These are phyloP conservation scores for Microdochium nivale DNA, from an alignment of 2,329 filamentous ascomycete species.

Conservation along the genomic window DNA sequence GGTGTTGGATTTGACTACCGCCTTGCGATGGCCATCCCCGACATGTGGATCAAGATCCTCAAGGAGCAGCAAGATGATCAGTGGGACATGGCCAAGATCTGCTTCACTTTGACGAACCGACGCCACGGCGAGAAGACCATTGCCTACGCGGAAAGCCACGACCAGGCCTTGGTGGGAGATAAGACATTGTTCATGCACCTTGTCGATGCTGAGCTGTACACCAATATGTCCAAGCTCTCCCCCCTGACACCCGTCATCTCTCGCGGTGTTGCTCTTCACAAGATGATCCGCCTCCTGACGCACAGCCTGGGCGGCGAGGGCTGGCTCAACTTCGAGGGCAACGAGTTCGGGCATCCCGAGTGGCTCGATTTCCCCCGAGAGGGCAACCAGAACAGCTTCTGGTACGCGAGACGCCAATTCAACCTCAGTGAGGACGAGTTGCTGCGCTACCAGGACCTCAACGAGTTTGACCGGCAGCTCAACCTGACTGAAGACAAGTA, in stretches of 20 bases:
- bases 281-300: conserved; percentile 92
- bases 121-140: conserved; percentile 97
- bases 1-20: conserved; percentile 97
- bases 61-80: conserved; percentile 88
- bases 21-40: conserved; percentile 93
- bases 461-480: conserved; percentile 91
- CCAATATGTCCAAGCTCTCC: conserved; percentile 84
- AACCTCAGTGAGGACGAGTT: conserved; percentile 83
- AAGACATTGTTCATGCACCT: conserved; percentile 98
- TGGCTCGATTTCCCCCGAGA: conserved; percentile 97
- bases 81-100: conserved; percentile 83
- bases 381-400: conserved; percentile 88
- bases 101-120: conserved; percentile 83
- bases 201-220: conserved; percentile 95
- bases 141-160: conserved; percentile 93
- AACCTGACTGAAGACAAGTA: conserved; percentile 80
- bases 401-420: conserved; percentile 87
- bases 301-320: conserved; percentile 89
- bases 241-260: conserved; percentile 84
- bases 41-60: conserved; percentile 98
- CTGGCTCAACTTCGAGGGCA: conserved; percentile 97
- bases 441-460: conserved; percentile 83
- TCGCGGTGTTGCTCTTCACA: conserved; percentile 86
- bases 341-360: conserved; percentile 97
- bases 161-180: conserved; percentile 96